Evolutionary conservation across 805 yeast species (phyloP), one percentile per base, ranked within the genome.

Genomic region (Kodamaea neixiangensis): DNA sequence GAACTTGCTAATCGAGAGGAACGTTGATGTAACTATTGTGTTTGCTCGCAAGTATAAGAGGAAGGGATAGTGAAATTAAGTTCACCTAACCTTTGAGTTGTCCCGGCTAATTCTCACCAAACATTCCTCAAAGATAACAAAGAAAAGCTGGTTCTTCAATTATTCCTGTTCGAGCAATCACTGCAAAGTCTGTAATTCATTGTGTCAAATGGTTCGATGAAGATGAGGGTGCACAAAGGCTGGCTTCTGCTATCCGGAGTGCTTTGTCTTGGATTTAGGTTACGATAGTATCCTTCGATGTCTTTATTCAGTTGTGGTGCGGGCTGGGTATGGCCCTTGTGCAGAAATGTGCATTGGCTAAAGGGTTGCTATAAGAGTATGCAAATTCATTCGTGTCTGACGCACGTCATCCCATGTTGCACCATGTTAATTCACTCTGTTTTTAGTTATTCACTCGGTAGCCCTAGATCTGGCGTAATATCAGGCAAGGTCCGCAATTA

Each of bases 121-220:
- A 37, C 41, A 37, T 37, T 5, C 15, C 41, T 19, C 41, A 37
- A 37, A 37, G 21, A 17, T 17, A 37, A 37, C 41, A 37, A 37
- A 14, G 41, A 37, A 17, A 37, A 17, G 6, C 4, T 3, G 17
- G 38, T 34, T 19, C 41, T 37, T 14, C 14, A 37, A 14, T 11
- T 17, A 15, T 10, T 37, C 41, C 41, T 19, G 19, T 15, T 37
- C 21, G 41, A 37, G 41, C 19, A 17, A 5, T 37, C 41, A 37
- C 21, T 37, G 41, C 41, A 37, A 17, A 3, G 21, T 34, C 19
- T 37, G 21, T 37, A 19, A 17, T 37, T 37, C 21, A 37, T 37
- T 37, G 41, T 37, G 41, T 37, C 41, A 37, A 37, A 37, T 37
- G 41, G 41, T 37, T 37, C 41, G 41, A 37, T 37, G 41, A 37